These are phyloP conservation scores for Rhizopogon vesiculosus DNA, from an alignment of 768 basidiomycete species.

Conservation along the genomic window DNA sequence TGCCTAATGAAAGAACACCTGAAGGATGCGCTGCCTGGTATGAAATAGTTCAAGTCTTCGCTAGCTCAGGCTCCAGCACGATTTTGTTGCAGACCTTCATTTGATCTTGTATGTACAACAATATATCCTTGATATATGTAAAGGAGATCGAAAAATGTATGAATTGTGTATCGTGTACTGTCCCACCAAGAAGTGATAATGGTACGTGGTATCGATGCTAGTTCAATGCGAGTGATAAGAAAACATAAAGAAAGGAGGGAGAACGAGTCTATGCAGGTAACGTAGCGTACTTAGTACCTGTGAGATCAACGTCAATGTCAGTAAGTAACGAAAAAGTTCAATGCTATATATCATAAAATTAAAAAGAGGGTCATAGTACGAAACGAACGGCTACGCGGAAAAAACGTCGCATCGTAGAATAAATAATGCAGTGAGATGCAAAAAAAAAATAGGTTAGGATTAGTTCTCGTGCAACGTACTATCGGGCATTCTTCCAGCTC, in stretches of 20 bases:
- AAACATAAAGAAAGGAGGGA: neutral
- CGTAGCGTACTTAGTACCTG: too few species aligned
- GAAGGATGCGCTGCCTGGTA: too few species aligned
- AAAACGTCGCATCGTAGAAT: neutral
- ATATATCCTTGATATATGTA: too few species aligned
- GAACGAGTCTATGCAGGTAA: too few species aligned
- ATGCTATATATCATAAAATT: neutral
- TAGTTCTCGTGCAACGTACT: neutral
- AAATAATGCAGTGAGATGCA: neutral
- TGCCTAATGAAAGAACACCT: too few species aligned
- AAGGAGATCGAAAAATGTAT: neutral
- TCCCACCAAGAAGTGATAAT: neutral
- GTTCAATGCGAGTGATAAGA: constrained; percentile 2
- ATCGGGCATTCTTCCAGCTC: constrained; percentile 47
- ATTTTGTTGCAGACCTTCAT: too few species aligned
- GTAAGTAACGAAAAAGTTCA: neutral
- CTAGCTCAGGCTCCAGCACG: too few species aligned
- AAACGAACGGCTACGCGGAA: neutral
- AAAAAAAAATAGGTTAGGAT: neutral
- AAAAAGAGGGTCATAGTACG: neutral
- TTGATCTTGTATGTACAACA: too few species aligned
- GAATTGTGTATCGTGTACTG: neutral
- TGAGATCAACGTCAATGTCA: too few species aligned
- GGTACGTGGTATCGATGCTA: constrained; percentile 1
- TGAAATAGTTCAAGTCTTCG: too few species aligned